These are phyloP conservation scores for Coemansia sp. DNA, from an alignment of 192 early-diverging fungal genomes.

Conservation along the genomic window DNA sequence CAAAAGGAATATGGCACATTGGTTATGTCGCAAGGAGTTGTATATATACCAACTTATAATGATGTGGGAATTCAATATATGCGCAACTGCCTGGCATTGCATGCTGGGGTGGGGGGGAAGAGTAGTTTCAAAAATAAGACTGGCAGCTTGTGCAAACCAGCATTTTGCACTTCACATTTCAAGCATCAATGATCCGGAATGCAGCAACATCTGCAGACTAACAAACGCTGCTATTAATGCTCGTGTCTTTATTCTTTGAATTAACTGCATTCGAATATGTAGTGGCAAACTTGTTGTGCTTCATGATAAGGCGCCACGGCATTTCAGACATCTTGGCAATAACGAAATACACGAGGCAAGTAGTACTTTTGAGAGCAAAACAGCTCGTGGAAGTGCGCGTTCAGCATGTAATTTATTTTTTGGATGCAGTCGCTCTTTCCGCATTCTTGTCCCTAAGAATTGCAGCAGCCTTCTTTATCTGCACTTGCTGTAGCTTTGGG, in stretches of 20 bases:
- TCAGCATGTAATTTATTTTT: background rate
- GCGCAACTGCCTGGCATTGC: constrained; percentile 2
- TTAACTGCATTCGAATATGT: constrained; percentile 5
- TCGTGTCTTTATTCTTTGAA: background rate
- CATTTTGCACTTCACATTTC: background rate
- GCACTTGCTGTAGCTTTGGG: constrained; percentile 37
- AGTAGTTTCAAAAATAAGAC: background rate
- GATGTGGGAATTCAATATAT: constrained; percentile 17
- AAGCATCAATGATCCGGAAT: background rate
- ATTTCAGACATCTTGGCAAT: constrained; percentile 66
- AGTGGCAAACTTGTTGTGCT: constrained; percentile 71
- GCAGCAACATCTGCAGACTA: background rate
- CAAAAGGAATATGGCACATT: background rate
- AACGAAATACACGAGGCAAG: constrained; percentile 66
- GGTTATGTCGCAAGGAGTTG: background rate
- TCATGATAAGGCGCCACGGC: constrained; percentile 77
- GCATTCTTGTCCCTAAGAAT: background rate
- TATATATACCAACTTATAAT: background rate
- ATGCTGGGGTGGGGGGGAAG: background rate
- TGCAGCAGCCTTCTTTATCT: background rate
- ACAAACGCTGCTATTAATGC: background rate
- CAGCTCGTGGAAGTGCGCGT: background rate
- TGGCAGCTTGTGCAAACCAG: background rate
- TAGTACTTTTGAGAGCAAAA: background rate
- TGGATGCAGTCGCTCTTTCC: background rate